A percentile compares a stretch with the other conserved stretches of the same genome.
Conservation (phyloP, 2,329 filamentous ascomycete species). For the Paramyrothecium sp. region DNA sequence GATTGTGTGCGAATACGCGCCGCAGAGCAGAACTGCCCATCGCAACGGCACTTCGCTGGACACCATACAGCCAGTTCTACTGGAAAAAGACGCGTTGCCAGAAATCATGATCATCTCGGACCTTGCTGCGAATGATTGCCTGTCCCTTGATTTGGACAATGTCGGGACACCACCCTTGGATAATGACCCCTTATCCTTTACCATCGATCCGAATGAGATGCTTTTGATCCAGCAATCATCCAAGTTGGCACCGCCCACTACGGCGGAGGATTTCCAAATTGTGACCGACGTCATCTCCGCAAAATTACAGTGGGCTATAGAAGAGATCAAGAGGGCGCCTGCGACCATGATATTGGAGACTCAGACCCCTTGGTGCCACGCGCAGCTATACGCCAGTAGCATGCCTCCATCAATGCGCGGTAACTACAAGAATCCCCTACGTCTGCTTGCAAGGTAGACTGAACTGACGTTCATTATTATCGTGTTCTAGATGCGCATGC, state of each 20-base stretch:
- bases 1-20: conserved; percentile 46
- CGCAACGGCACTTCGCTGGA: conserved; percentile 1
- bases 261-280: conserved; percentile 14
- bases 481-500: conserved; percentile 44
- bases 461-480: background rate
- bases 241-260: conserved; percentile 17
- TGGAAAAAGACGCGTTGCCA: background rate
- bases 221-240: conserved; percentile 19
- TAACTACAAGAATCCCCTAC: conserved; percentile 12
- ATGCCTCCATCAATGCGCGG: conserved; percentile 54
- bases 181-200: background rate
- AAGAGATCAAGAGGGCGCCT: conserved; percentile 49
- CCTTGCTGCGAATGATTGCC: background rate
- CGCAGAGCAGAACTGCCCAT: background rate
- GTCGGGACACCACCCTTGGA: background rate
- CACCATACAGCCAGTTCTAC: conserved; percentile 7
- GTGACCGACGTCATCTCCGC: conserved; percentile 21
- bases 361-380: conserved; percentile 53
- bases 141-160: background rate
- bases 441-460: background rate
- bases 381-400: conserved; percentile 43
- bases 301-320: conserved; percentile 43
- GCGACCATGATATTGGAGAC: conserved; percentile 46
- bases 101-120: background rate
- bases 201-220: conserved; percentile 12